These are phyloP conservation scores for Stachybotrys echinatus DNA, from an alignment of 2,329 filamentous ascomycete genomes.

Conservation along the genomic window DNA sequence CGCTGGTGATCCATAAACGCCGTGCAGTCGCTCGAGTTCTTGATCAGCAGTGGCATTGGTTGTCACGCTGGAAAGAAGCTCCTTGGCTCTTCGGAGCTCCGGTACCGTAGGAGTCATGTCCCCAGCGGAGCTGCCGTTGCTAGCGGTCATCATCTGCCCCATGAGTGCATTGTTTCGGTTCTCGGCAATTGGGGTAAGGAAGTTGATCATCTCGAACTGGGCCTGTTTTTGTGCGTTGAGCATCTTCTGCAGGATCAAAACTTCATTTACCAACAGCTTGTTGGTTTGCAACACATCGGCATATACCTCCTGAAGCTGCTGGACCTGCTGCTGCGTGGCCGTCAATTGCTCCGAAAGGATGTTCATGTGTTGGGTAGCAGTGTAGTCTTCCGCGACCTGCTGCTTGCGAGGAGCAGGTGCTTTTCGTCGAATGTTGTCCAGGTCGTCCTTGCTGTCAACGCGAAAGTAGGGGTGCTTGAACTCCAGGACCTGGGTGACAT, in stretches of 20 bases:
- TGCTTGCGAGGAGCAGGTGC: constrained; percentile 84
- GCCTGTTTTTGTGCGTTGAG: constrained; percentile 53
- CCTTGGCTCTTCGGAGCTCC: constrained; percentile 51
- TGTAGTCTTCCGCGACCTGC: constrained; percentile 62
- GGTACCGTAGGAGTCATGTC: constrained; percentile 45
- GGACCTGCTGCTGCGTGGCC: constrained; percentile 88
- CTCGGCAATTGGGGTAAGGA: constrained; percentile 44
- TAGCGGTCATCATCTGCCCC: constrained; percentile 24
- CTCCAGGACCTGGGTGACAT: constrained; percentile 51
- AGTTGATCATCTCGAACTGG: constrained; percentile 52
- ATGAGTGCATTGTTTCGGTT: constrained; percentile 31
- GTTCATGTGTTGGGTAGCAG: constrained; percentile 82
- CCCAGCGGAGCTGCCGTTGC: constrained; percentile 30
- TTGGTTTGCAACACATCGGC: constrained; percentile 67
- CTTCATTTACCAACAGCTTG: constrained; percentile 56
- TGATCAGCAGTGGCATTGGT: constrained; percentile 48
- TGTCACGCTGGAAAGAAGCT: constrained; percentile 48
- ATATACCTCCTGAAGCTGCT: constrained; percentile 79
- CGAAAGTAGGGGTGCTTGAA: constrained; percentile 98
- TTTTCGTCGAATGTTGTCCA: constrained; percentile 95
- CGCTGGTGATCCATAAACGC: constrained; percentile 47
- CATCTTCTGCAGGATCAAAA: constrained; percentile 55
- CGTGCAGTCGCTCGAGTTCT: constrained; percentile 51
- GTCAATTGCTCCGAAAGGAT: constrained; percentile 82
- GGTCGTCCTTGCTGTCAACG: constrained; percentile 88